A percentile compares a stretch with the other conserved stretches of the same genome.
Conservation (phyloP, 2,329 filamentous ascomycete genomes). For the Ascochyta pisi region DNA sequence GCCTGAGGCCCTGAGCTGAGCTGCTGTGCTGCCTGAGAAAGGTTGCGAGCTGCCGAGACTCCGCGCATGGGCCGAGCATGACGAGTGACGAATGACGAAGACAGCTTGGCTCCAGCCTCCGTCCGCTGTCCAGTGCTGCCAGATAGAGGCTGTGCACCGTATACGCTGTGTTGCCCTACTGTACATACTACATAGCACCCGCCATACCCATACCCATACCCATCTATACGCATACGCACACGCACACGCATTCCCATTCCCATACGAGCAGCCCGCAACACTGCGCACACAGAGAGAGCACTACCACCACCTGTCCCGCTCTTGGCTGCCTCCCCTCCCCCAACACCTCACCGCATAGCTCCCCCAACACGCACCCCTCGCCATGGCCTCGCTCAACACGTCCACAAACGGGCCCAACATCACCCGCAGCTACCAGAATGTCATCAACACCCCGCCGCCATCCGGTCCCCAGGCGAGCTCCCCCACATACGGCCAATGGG, state of each 20-base stretch:
- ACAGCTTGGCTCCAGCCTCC: conserved; percentile 5
- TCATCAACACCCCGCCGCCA: conserved; percentile 67
- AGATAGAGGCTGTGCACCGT: background rate
- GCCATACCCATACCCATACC: background rate
- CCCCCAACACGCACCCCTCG: conserved; percentile 14
- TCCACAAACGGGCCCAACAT: conserved; percentile 62
- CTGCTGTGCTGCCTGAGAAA: background rate
- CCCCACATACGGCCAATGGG: conserved; percentile 89
- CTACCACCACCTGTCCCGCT: background rate
- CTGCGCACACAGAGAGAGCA: conserved; percentile 11
- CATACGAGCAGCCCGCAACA: conserved; percentile 5
- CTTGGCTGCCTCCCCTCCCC: conserved; percentile 4
- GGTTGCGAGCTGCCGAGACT: background rate
- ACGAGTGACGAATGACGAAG: conserved; percentile 3
- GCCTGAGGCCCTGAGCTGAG: background rate
- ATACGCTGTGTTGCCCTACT: conserved; percentile 8
- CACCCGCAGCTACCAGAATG: conserved; percentile 66
- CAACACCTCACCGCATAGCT: conserved; percentile 9
- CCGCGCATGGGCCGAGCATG: conserved; percentile 6
- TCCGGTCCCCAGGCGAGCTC: conserved; percentile 68
- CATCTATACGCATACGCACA: background rate
- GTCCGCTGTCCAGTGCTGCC: background rate
- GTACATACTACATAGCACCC: conserved; percentile 1
- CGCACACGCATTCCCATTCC: conserved; percentile 1
- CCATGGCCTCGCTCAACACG: conserved; percentile 72